phyloP scores from a whole-genome alignment of 441 rosid species.

The Arabidopsis hybrid region DNA sequence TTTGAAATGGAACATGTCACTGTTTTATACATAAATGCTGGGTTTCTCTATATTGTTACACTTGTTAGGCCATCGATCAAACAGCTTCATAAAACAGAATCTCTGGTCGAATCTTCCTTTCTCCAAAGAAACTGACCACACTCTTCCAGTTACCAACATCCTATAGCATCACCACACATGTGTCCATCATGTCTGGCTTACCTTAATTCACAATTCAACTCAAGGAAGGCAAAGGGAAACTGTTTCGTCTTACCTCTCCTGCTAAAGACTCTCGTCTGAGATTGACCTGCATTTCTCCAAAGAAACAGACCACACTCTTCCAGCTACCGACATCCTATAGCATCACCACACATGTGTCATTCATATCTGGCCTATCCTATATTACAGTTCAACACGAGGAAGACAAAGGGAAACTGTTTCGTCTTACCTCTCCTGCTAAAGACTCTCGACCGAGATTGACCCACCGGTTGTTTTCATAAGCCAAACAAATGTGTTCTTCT shows the following conservation, averaged over 20 bases:
- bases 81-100: constrained; percentile 9
- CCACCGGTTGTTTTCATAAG: constrained; percentile 17
- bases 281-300: constrained; percentile 9
- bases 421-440: constrained; percentile 19
- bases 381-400: not conserved
- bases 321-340: too few species aligned
- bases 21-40: not conserved
- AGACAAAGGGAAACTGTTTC: not conserved
- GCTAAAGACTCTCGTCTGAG: constrained; percentile 3
- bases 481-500: constrained; percentile 8
- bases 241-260: constrained; percentile 11
- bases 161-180: constrained; percentile 1
- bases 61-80: not conserved
- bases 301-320: too few species aligned
- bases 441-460: constrained; percentile 13
- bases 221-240: not conserved
- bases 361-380: not conserved
- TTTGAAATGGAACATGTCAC: too few species aligned
- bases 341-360: too few species aligned
- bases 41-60: not conserved
- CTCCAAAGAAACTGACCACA: constrained; percentile 12
- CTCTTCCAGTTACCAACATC: constrained; percentile 23
- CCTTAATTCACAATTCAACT: not conserved
- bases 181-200: not conserved
- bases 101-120: constrained; percentile 21